phyloP scores from a whole-genome alignment of 2,329 filamentous ascomycete genomes.

The Bertia moriformis region DNA sequence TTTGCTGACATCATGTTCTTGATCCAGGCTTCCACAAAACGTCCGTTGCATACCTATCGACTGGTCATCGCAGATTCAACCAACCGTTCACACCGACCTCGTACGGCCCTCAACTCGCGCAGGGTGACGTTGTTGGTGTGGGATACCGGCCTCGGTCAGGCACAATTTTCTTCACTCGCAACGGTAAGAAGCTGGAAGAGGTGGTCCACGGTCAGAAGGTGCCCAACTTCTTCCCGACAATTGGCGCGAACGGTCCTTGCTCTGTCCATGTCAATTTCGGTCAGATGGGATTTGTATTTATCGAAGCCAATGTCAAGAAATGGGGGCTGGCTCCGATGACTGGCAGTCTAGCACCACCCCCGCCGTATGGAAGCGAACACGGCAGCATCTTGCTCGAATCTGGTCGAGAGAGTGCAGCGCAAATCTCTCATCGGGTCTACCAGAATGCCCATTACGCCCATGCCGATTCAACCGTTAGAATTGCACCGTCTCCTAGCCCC shows the following conservation, averaged over 20 bases:
- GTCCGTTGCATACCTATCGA: constrained; percentile 82
- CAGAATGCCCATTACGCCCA: constrained; percentile 62
- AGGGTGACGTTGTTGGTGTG: constrained; percentile 90
- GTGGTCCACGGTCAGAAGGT: constrained; percentile 83
- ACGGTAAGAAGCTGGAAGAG: constrained; percentile 93
- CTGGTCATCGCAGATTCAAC: constrained; percentile 74
- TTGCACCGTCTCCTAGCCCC: constrained; percentile 66
- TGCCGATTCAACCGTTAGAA: constrained; percentile 63
- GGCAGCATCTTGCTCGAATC: constrained; percentile 89
- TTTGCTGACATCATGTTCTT: constrained; percentile 2
- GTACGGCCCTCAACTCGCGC: constrained; percentile 73
- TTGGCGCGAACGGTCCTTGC: constrained; percentile 90
- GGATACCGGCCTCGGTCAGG: constrained; percentile 90
- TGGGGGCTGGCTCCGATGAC: constrained; percentile 96
- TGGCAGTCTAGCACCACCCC: constrained; percentile 83
- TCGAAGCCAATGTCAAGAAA: constrained; percentile 98
- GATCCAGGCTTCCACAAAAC: constrained; percentile 71
- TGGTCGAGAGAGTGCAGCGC: constrained; percentile 39
- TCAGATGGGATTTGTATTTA: constrained; percentile 95
- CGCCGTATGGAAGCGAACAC: constrained; percentile 91
- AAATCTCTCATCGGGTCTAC: constrained; percentile 26
- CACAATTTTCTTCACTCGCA: constrained; percentile 93
- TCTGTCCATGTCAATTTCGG: constrained; percentile 94
- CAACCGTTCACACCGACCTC: constrained; percentile 71
- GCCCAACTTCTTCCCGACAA: constrained; percentile 92